Percentiles rank a stretch among this genome's conserved stretches.
phyloP scores from a whole-genome alignment of 2,329 filamentous ascomycete species.

The Trichophyton benhamiae region DNA sequence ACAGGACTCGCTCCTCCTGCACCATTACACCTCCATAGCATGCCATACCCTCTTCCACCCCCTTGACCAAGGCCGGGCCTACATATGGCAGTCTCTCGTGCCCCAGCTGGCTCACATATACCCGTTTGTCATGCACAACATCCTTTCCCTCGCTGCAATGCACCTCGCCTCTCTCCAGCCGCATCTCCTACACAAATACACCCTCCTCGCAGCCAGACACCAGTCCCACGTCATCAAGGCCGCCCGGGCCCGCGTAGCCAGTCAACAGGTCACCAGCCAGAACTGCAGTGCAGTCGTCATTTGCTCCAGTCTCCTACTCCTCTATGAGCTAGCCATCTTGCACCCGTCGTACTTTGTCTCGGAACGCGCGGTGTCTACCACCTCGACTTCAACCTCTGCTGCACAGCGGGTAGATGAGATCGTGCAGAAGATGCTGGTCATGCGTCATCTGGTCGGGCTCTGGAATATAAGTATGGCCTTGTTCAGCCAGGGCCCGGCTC shows the following conservation, averaged over 20 bases:
- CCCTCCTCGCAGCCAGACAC: slow-evolving; percentile 18
- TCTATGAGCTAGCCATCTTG: slow-evolving; percentile 19
- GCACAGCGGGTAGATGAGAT: not conserved
- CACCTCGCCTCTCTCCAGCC: slow-evolving; percentile 14
- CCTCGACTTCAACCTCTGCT: not conserved
- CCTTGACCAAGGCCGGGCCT: slow-evolving; percentile 2
- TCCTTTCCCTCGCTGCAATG: slow-evolving; percentile 17
- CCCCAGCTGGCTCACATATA: slow-evolving; percentile 15
- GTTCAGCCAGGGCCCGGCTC: not conserved
- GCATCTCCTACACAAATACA: slow-evolving; percentile 15
- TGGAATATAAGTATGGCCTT: slow-evolving; percentile 6
- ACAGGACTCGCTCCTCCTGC: slow-evolving; percentile 31
- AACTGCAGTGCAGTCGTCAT: slow-evolving; percentile 23
- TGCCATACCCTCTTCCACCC: slow-evolving; percentile 16
- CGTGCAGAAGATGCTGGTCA: slow-evolving; percentile 4
- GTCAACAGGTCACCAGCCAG: slow-evolving; percentile 10
- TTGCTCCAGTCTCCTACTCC: slow-evolving; percentile 19
- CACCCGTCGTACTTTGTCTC: slow-evolving; percentile 5
- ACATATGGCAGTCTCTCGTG: slow-evolving; percentile 15
- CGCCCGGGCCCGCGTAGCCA: slow-evolving; percentile 5
- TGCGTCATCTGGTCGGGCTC: slow-evolving; percentile 6
- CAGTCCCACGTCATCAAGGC: slow-evolving; percentile 13
- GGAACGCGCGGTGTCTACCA: not conserved
- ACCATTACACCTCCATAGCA: slow-evolving; percentile 27
- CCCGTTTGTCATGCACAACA: slow-evolving; percentile 18